These are phyloP conservation scores for Ogataea populi-albae DNA, from an alignment of 805 yeast species.

Conservation along the genomic window DNA sequence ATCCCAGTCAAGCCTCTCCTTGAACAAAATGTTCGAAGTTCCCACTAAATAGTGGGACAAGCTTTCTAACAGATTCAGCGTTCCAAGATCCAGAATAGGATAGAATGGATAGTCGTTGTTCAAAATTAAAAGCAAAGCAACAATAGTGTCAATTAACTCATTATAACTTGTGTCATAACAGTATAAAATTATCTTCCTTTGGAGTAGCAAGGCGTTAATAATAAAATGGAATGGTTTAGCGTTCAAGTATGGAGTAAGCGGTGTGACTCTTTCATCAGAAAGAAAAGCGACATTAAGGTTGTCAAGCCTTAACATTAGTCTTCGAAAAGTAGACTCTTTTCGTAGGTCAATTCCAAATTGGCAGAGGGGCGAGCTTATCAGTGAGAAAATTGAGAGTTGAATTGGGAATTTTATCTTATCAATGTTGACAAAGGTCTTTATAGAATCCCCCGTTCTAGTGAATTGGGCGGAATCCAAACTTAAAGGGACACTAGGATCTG, in stretches of 20 bases:
- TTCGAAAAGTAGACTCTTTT: slow-evolving; percentile 25
- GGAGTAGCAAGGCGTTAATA: slow-evolving; percentile 47
- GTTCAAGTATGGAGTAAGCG: slow-evolving; percentile 20
- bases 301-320: slow-evolving; percentile 14
- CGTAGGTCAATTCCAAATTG: slow-evolving; percentile 33
- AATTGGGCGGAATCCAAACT: slow-evolving; percentile 10
- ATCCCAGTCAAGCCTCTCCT: slow-evolving; percentile 55
- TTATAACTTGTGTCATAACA: slow-evolving; percentile 45
- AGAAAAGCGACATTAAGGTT: slow-evolving; percentile 5
- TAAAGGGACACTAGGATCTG: slow-evolving; percentile 15
- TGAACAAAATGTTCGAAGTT: slow-evolving; percentile 64
- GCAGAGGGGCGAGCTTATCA: slow-evolving; percentile 24
- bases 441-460: slow-evolving; percentile 17
- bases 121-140: slow-evolving; percentile 39
- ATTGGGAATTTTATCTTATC: slow-evolving; percentile 27
- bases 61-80: slow-evolving; percentile 45
- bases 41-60: slow-evolving; percentile 54
- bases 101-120: slow-evolving; percentile 24
- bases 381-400: slow-evolving; percentile 30
- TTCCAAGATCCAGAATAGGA: slow-evolving; percentile 62
- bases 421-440: slow-evolving; percentile 22
- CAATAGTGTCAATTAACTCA: slow-evolving; percentile 43
- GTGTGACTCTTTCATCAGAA: slow-evolving; percentile 1
- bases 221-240: slow-evolving; percentile 37
- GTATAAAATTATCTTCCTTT: slow-evolving; percentile 39